Percentiles rank a stretch among this genome's conserved stretches.
phyloP scores from a whole-genome alignment of 2,329 filamentous ascomycete species.

The Fusarium sublunatum region DNA sequence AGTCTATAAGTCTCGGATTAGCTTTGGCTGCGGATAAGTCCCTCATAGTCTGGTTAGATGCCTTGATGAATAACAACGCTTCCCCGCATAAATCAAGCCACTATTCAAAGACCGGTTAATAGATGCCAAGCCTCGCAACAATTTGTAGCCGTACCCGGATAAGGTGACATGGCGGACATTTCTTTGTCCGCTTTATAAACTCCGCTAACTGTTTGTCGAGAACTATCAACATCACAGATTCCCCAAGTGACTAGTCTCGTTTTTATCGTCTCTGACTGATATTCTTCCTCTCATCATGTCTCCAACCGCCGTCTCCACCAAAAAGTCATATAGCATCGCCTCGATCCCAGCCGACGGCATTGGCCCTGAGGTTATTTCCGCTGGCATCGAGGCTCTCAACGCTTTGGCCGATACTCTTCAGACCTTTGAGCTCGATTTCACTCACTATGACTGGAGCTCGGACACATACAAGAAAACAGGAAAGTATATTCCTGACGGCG shows the following conservation, averaged over 20 bases:
- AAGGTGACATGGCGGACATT: conserved; percentile 20
- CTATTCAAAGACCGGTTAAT: conserved; percentile 3
- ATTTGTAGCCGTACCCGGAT: conserved; percentile 6
- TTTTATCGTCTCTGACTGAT: not conserved
- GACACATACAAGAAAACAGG: conserved; percentile 74
- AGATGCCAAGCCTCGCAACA: not conserved
- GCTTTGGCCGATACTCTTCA: conserved; percentile 62
- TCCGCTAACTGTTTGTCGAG: conserved; percentile 20
- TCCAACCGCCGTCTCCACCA: conserved; percentile 35
- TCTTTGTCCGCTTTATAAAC: conserved; percentile 18
- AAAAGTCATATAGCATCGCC: conserved; percentile 62
- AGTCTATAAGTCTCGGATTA: too few species aligned
- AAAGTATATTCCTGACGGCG: conserved; percentile 59
- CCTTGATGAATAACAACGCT: not conserved
- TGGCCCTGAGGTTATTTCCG: conserved; percentile 70
- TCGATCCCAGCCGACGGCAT: conserved; percentile 74
- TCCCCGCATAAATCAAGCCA: conserved; percentile 23
- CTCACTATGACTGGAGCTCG: conserved; percentile 74
- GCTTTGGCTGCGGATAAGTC: not conserved
- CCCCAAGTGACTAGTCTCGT: not conserved
- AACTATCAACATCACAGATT: conserved; percentile 2
- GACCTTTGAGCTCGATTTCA: conserved; percentile 71
- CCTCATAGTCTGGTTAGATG: not conserved
- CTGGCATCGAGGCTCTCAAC: conserved; percentile 70
- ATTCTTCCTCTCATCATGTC: conserved; percentile 32